Evolutionary conservation across 2,329 filamentous ascomycete species (phyloP), one percentile per base, ranked within the genome.

Genomic region (Fusarium acutatum): DNA sequence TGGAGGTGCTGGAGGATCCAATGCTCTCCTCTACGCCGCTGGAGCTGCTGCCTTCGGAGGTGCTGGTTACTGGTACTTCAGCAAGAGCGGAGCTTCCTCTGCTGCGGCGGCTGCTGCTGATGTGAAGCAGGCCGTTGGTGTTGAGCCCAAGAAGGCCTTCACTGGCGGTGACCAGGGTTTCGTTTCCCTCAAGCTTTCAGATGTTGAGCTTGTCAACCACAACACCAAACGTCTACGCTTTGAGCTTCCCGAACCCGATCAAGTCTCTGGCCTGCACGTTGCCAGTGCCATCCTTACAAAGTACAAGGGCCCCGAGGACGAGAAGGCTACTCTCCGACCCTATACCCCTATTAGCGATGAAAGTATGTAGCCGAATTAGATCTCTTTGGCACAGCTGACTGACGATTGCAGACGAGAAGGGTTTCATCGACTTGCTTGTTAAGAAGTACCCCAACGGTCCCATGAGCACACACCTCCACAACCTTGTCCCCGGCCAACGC

Each of bases 151-250:
- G 74, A 80, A 82, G 44, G 78, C 89, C 49, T 87, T 98, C 82
- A 93, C 89, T 38, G 95, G 96, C 75, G 94, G 94, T 74, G 94
- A 97, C 71, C 95, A 98, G 84, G 95, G 94, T 75, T 98, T 95
- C 84, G 83, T 98, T 73, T 91, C 91, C 71, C 88, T 98, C 76
- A 91, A 93, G 85, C 88, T 98, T 64, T 90, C 94, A 64, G 90
- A 92, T 63, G 89, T 95, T 56, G 93, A 97, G 84, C 84, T 87
- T 50, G 84, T 98, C 85, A 98, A 94, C 87, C 93, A 95, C 88
- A 98, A 98, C 88, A 97, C 95, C 78, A 98, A 98, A 91, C 92
- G 90, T 78, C 88, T 98, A 81, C 91, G 93, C 78, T 98, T 99
- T 84, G 91, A 92, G 79, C 90, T 98, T 47, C 94, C 94, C 22